Evolutionary conservation across 2,329 filamentous ascomycete species (phyloP), one percentile per base, ranked within the genome.

Genomic region (Bimuria novae-zelandiae): DNA sequence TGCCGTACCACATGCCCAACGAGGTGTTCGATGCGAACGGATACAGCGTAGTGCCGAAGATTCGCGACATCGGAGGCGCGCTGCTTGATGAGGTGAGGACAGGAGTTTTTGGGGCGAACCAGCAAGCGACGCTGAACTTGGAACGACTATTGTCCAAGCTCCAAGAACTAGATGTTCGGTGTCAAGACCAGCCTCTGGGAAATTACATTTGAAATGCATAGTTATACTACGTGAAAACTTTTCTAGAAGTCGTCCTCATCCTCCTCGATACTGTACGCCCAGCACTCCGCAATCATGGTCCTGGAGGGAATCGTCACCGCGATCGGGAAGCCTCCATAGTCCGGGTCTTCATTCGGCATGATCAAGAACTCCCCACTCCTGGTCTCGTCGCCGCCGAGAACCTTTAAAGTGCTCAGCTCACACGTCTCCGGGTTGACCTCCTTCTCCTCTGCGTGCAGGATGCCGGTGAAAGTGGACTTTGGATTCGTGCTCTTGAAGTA

Each of bases 311-410:
- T 78, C 0, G 80, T 84, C 1, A 84, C 76, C 22, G 76, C 76
- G 27, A 83, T 84, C 0, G 80, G 80, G 52, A 83, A 83, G 0
- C 79, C 79, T 1, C 81, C 82, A 61, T 84, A 84, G 54, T 84
- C 81, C 0, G 81, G 80, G 29, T 82, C 74, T 29, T 82, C 79
- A 52, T 78, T 81, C 0, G 80, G 82, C 82, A 85, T 85, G 57
- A 83, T 80, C 16, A 76, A 62, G 42, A 76, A 79, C 41, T 70
- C 68, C 1, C 81, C 81, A 57, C 76, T 78, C 21, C 75, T 61
- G 4, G 77, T 80, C 69, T 80, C 78, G 41, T 80, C 77, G 0
- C 77, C 77, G 49, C 77, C 76, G 21, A 80, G 54, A 17, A 64
- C 56, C 23, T 76, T 67, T 50, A 73, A 42, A 0, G 74, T 77